A percentile compares a stretch with the other conserved stretches of the same genome.
These are phyloP conservation scores for Nannizziopsis arthrosporioides DNA, from an alignment of 2,329 filamentous ascomycete species.

Conservation along the genomic window DNA sequence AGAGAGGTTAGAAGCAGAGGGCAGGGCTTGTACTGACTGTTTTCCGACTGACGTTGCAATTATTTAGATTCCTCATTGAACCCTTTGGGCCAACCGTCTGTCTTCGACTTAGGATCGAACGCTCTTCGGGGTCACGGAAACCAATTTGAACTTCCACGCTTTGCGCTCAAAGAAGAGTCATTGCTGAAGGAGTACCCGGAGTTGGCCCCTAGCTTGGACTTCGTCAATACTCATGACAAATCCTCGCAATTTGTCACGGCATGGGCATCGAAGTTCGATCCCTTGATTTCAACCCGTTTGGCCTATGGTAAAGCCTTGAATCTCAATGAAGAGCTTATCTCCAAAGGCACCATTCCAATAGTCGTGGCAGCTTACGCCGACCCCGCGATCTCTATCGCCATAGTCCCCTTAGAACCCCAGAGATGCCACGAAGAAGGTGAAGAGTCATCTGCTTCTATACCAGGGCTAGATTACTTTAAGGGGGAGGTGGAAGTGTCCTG, in stretches of 20 bases:
- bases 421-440: constrained; percentile 17
- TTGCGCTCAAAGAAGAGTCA: constrained; percentile 15
- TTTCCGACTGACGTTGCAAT: neutral
- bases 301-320: constrained; percentile 40
- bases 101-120: neutral
- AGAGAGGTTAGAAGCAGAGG: neutral
- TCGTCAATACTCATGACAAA: constrained; percentile 22
- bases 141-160: neutral
- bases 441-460: constrained; percentile 28
- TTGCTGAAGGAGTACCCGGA: constrained; percentile 27
- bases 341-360: constrained; percentile 25
- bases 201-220: constrained; percentile 24
- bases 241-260: constrained; percentile 25
- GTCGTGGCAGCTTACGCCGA: constrained; percentile 33
- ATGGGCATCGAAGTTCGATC: constrained; percentile 25
- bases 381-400: constrained; percentile 37
- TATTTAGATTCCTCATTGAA: neutral
- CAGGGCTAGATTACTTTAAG: constrained; percentile 33
- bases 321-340: constrained; percentile 21
- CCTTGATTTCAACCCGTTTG: constrained; percentile 33
- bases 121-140: neutral
- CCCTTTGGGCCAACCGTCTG: neutral
- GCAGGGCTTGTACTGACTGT: neutral
- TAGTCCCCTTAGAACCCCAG: constrained; percentile 26
- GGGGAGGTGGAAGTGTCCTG: constrained; percentile 39